Evolutionary conservation across 2,329 filamentous ascomycete species (phyloP).

Genomic region (Fusarium sterilihyphosum): DNA sequence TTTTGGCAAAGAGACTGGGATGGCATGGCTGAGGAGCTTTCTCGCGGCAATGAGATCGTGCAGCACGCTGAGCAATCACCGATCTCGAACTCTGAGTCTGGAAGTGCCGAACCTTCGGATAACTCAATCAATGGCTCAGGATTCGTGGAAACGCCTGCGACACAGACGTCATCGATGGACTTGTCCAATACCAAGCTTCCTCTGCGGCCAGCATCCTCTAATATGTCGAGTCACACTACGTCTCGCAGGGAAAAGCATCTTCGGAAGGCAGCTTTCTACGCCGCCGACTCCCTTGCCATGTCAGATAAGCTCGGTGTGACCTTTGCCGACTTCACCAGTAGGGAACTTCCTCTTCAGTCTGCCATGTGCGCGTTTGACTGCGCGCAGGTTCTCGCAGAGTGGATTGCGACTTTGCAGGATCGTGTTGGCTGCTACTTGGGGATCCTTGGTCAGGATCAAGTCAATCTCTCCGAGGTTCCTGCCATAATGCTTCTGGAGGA

Average conservation of each 20-base stretch:
- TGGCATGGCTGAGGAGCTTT: constrained; percentile 87
- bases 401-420: constrained; percentile 92
- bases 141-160: constrained; percentile 62
- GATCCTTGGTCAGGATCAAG: constrained; percentile 82
- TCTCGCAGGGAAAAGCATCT: constrained; percentile 86
- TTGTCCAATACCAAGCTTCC: constrained; percentile 53
- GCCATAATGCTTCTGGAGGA: constrained; percentile 91
- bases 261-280: constrained; percentile 94
- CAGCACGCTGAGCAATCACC: constrained; percentile 76
- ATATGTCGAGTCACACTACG: constrained; percentile 55
- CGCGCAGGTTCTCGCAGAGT: constrained; percentile 92
- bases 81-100: constrained; percentile 57
- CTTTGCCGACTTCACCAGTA: constrained; percentile 83
- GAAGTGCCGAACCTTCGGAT: constrained; percentile 57
- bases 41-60: constrained; percentile 78
- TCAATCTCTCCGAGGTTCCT: constrained; percentile 82
- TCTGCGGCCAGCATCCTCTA: constrained; percentile 37
- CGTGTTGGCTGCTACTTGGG: constrained; percentile 91
- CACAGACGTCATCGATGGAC: constrained; percentile 60
- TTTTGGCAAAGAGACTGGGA: constrained; percentile 97
- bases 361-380: constrained; percentile 95
- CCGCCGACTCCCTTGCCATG: constrained; percentile 89
- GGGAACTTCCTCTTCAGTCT: constrained; percentile 88
- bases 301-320: constrained; percentile 86
- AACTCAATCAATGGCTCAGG: constrained; percentile 57